Evolutionary conservation across 1,139 yeast genomes (phyloP).

Genomic region (Blastobotrys elegans): DNA sequence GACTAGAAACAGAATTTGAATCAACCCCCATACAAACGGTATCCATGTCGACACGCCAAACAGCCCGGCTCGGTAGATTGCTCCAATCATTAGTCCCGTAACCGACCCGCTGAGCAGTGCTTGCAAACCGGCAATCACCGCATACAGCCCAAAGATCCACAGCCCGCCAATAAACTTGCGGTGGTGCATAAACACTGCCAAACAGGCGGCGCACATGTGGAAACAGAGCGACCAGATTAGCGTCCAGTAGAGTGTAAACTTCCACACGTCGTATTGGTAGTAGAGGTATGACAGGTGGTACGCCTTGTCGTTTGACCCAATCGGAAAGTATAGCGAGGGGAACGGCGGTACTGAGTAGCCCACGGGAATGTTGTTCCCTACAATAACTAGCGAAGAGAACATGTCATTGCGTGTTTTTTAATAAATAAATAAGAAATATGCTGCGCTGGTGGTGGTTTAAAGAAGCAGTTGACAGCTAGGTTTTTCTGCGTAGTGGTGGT

Average conservation of each 20-base stretch:
- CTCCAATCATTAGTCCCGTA: slow-evolving; percentile 61
- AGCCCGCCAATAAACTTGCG: slow-evolving; percentile 37
- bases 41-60: slow-evolving; percentile 91
- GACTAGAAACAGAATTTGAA: slow-evolving; percentile 61
- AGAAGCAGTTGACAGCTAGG: not conserved
- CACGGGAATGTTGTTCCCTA: slow-evolving; percentile 49
- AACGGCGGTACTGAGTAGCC: slow-evolving; percentile 77
- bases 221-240: slow-evolving; percentile 57
- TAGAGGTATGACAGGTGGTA: slow-evolving; percentile 60
- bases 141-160: slow-evolving; percentile 38
- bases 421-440: not conserved
- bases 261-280: slow-evolving; percentile 72
- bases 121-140: slow-evolving; percentile 50
- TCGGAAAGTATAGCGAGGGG: slow-evolving; percentile 79
- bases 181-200: slow-evolving; percentile 54
- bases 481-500: not conserved
- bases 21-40: slow-evolving; percentile 75
- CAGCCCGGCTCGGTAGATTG: slow-evolving; percentile 64
- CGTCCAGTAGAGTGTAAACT: slow-evolving; percentile 78
- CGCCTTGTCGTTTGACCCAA: slow-evolving; percentile 32
- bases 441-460: not conserved
- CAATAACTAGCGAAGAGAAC: slow-evolving; percentile 21
- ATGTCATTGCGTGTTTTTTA: slow-evolving; percentile 1
- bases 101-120: slow-evolving; percentile 70
- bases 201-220: slow-evolving; percentile 58